phyloP scores from a whole-genome alignment of 106 monocot genomes.

The Gastrodia elata region DNA sequence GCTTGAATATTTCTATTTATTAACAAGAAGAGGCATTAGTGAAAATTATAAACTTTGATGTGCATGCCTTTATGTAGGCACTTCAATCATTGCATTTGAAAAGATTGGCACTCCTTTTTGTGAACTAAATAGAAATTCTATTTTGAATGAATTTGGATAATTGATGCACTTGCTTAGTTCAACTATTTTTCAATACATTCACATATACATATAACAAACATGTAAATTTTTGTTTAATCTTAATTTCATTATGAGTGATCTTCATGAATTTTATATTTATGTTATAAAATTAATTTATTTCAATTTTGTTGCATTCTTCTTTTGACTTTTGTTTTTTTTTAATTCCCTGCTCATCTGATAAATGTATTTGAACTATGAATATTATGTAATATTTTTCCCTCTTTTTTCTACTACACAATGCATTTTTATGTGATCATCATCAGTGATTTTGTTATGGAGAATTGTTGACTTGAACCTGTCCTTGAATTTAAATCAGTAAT shows the following conservation, averaged over 20 bases:
- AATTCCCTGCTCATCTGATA: not conserved
- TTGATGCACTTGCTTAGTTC: not conserved
- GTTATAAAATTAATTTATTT: not conserved
- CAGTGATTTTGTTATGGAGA: slow-evolving; percentile 56
- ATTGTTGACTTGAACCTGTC: slow-evolving; percentile 62
- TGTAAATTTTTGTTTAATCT: not conserved
- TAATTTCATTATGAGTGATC: not conserved
- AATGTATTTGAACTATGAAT: not conserved
- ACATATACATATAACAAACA: not conserved
- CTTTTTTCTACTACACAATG: slow-evolving; percentile 9
- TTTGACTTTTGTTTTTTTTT: too few species aligned
- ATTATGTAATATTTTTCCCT: not conserved
- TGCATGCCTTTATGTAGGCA: not conserved
- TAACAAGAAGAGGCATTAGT: not conserved
- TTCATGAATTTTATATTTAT: not conserved
- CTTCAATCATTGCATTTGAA: not conserved
- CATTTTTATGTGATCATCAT: slow-evolving; percentile 45
- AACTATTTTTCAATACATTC: not conserved
- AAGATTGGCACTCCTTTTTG: not conserved
- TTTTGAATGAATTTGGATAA: too few species aligned
- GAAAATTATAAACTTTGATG: not conserved
- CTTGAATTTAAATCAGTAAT: slow-evolving; percentile 47
- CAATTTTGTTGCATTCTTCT: not conserved
- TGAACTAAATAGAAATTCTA: not conserved
- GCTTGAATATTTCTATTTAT: not conserved